A percentile compares a stretch with the other conserved stretches of the same genome.
phyloP scores from a whole-genome alignment of 805 yeast genomes.

The Cephaloascus fragrans region DNA sequence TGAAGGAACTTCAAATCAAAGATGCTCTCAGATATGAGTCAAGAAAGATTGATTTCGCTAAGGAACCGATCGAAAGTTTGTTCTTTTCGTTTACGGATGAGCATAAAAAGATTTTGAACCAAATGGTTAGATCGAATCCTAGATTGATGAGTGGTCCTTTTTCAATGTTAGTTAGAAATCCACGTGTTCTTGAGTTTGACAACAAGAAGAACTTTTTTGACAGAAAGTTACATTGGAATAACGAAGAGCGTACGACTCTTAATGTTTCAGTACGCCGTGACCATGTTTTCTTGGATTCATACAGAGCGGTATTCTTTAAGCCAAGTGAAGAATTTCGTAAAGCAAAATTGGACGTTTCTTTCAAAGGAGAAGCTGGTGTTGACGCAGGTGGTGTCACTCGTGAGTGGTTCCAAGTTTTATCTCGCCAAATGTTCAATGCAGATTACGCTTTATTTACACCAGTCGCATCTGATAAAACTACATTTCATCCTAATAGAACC shows the following conservation, averaged over 20 bases:
- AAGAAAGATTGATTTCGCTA: conserved; percentile 53
- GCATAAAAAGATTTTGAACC: conserved; percentile 79
- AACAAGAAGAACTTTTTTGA: conserved; percentile 83
- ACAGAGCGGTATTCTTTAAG: conserved; percentile 72
- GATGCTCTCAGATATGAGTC: conserved; percentile 54
- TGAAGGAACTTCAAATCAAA: conserved; percentile 43
- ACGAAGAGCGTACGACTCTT: conserved; percentile 34
- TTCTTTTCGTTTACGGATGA: conserved; percentile 84
- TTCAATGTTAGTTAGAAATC: conserved; percentile 77
- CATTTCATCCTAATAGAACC: conserved; percentile 91
- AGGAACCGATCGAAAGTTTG: conserved; percentile 66
- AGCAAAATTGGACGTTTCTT: conserved; percentile 68
- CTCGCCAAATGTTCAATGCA: conserved; percentile 93
- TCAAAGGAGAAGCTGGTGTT: conserved; percentile 90
- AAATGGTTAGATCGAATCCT: conserved; percentile 85
- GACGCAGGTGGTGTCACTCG: conserved; percentile 98
- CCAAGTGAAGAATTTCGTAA: conserved; percentile 62
- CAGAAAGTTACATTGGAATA: conserved; percentile 51
- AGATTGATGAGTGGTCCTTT: conserved; percentile 95
- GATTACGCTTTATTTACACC: conserved; percentile 89
- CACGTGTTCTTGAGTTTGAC: conserved; percentile 87
- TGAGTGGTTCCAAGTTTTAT: conserved; percentile 93
- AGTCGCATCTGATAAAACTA: conserved; percentile 83
- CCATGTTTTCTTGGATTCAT: conserved; percentile 87
- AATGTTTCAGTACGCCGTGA: conserved; percentile 71